A percentile compares a stretch with the other conserved stretches of the same genome.
phyloP scores from a whole-genome alignment of 2,329 filamentous ascomycete species.

The Alternaria angustiovoidea region DNA sequence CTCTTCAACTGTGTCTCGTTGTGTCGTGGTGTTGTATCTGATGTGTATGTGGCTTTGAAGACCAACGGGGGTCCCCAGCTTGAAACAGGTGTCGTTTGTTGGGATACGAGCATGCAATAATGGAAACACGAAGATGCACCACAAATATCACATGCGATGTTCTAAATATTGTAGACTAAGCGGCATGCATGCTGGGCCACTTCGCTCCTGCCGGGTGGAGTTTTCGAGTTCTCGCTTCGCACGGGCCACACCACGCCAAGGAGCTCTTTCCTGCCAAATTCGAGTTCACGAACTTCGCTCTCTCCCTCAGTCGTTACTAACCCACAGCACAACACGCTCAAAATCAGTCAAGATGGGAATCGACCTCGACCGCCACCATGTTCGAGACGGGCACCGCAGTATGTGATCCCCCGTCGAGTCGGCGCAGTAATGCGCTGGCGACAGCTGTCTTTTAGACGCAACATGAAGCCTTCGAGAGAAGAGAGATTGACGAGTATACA shows the following conservation, averaged over 20 bases:
- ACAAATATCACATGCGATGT: not conserved
- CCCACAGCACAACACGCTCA: slow-evolving; percentile 45
- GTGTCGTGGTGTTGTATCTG: not conserved
- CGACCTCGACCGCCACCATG: slow-evolving; percentile 66
- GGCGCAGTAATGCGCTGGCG: slow-evolving; percentile 50
- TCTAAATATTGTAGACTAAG: not conserved
- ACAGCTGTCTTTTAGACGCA: slow-evolving; percentile 50
- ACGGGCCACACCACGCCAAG: slow-evolving; percentile 20
- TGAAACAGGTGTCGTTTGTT: not conserved
- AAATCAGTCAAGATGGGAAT: slow-evolving; percentile 52
- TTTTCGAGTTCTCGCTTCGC: slow-evolving; percentile 12
- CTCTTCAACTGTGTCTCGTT: not conserved
- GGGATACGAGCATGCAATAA: not conserved
- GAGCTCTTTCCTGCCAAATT: slow-evolving; percentile 26
- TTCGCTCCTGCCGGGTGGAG: slow-evolving; percentile 8
- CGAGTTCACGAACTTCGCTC: slow-evolving; percentile 20
- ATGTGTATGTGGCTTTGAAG: not conserved
- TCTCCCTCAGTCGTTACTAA: slow-evolving; percentile 34
- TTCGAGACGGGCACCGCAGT: slow-evolving; percentile 74
- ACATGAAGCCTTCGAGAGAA: slow-evolving; percentile 45
- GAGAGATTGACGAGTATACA: slow-evolving; percentile 50
- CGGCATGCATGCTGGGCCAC: not conserved
- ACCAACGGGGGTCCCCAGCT: not conserved
- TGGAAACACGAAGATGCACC: not conserved
- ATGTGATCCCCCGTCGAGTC: slow-evolving; percentile 53